A percentile compares a stretch with the other conserved stretches of the same genome.
Evolutionary conservation across 495 filamentous ascomycete genomes (phyloP).

Genomic region (Neurospora sp.): DNA sequence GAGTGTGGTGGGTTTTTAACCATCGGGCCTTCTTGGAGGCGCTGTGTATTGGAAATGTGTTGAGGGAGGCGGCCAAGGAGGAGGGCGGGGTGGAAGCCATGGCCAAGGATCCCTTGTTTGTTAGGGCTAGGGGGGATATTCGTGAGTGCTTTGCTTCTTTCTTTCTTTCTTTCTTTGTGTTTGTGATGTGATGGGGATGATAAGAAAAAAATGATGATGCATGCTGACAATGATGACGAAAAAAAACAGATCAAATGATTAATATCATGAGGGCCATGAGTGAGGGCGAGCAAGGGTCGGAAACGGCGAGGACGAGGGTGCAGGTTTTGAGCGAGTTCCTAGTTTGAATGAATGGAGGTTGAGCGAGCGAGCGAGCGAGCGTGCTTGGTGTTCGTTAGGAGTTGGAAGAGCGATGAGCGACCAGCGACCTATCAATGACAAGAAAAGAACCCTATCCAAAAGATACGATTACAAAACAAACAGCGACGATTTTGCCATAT

Average conservation of each 20-base stretch:
- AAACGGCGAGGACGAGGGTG: slow-evolving; percentile 46
- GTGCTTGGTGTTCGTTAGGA: not conserved
- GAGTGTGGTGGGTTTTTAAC: slow-evolving; percentile 71
- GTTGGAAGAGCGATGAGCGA: not conserved
- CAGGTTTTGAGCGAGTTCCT: slow-evolving; percentile 43
- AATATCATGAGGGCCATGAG: slow-evolving; percentile 46
- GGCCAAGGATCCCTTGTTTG: slow-evolving; percentile 41
- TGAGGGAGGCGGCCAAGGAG: slow-evolving; percentile 9
- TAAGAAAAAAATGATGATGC: not conserved
- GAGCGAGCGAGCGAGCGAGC: not conserved
- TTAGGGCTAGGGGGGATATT: slow-evolving; percentile 46
- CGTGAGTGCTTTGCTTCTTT: slow-evolving; percentile 23
- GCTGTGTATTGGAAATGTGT: slow-evolving; percentile 39
- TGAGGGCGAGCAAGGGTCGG: slow-evolving; percentile 38
- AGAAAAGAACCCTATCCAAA: not conserved
- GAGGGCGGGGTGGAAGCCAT: slow-evolving; percentile 22
- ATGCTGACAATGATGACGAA: not conserved
- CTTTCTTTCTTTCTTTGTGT: not conserved
- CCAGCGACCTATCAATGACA: not conserved
- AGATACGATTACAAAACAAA: not conserved
- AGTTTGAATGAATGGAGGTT: not conserved
- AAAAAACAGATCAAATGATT: slow-evolving; percentile 40
- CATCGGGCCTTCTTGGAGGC: slow-evolving; percentile 63
- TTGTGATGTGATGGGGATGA: not conserved
- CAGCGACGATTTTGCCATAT: not conserved